Conservation (phyloP, 2,329 filamentous ascomycete genomes). For the Aspergillus neotritici region DNA sequence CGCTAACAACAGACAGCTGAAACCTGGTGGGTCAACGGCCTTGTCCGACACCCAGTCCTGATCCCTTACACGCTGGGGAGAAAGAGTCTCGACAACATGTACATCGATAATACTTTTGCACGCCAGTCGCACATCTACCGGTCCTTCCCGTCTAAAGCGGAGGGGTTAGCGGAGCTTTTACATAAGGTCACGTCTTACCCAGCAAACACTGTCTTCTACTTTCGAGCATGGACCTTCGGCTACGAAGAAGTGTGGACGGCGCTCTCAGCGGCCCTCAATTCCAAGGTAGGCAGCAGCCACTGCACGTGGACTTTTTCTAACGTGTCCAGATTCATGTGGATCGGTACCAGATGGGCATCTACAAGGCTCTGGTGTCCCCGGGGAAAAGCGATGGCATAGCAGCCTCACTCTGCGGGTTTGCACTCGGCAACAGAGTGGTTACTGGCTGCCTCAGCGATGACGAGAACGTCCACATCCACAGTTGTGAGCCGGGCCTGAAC, state of each 20-base stretch:
- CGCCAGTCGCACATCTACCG: conserved; percentile 45
- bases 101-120: conserved; percentile 81
- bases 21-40: conserved; percentile 72
- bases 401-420: conserved; percentile 65
- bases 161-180: conserved; percentile 70
- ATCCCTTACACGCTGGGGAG: conserved; percentile 66
- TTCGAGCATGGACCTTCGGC: conserved; percentile 86
- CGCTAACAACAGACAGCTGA: conserved; percentile 49
- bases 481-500: conserved; percentile 65
- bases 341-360: conserved; percentile 69
- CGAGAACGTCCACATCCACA: conserved; percentile 65
- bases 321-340: conserved; percentile 68
- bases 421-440: conserved; percentile 65
- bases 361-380: conserved; percentile 54
- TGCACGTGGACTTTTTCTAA: conserved; percentile 9
- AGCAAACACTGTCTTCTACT: conserved; percentile 69
- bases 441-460: conserved; percentile 66
- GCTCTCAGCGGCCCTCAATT: conserved; percentile 63
- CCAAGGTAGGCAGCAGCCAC: conserved; percentile 44
- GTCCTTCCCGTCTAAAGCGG: conserved; percentile 60
- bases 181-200: conserved; percentile 64
- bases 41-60: conserved; percentile 65
- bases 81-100: conserved; percentile 70
- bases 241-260: conserved; percentile 92
- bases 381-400: conserved; percentile 52